phyloP scores from a whole-genome alignment of 1,284 basidiomycete genomes.

The Rhodotorula sp. region DNA sequence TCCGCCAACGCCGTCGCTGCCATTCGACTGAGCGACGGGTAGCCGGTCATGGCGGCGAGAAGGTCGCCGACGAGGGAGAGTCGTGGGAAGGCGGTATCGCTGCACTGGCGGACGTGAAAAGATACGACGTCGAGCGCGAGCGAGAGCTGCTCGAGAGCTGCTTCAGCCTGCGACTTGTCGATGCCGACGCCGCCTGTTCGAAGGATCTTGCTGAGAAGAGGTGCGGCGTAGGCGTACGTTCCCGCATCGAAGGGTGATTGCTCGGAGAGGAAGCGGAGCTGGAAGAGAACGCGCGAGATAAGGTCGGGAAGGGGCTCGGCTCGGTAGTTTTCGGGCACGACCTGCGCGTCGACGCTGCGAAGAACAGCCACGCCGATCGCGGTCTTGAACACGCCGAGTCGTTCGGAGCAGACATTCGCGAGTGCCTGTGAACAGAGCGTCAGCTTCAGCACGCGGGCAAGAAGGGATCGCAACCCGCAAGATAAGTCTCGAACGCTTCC shows the following conservation, averaged over 20 bases:
- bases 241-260: conserved; percentile 77
- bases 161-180: conserved; percentile 62
- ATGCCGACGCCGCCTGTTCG: conserved; percentile 65
- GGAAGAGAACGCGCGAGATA: conserved; percentile 81
- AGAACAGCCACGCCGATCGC: conserved; percentile 80
- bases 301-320: conserved; percentile 71
- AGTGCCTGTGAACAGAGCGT: conserved; percentile 23
- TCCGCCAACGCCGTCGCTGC: conserved; percentile 80
- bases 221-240: conserved; percentile 78
- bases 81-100: conserved; percentile 64
- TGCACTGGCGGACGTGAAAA: conserved; percentile 79
- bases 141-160: conserved; percentile 81
- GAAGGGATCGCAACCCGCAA: conserved; percentile 56
- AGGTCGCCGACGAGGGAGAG: conserved; percentile 68
- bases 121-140: conserved; percentile 80
- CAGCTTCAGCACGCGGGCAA: background rate
- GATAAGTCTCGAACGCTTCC: conserved; percentile 69
- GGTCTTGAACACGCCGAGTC: conserved; percentile 64
- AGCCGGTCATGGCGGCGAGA: conserved; percentile 69
- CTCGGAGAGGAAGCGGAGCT: conserved; percentile 77
- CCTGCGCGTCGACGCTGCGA: conserved; percentile 63
- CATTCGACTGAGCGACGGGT: conserved; percentile 81
- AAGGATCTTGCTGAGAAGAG: conserved; percentile 72
- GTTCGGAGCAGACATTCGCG: conserved; percentile 58
- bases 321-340: conserved; percentile 70